These are phyloP conservation scores for Solanum virginianum DNA, from an alignment of 257 asterid genomes.

Conservation along the genomic window DNA sequence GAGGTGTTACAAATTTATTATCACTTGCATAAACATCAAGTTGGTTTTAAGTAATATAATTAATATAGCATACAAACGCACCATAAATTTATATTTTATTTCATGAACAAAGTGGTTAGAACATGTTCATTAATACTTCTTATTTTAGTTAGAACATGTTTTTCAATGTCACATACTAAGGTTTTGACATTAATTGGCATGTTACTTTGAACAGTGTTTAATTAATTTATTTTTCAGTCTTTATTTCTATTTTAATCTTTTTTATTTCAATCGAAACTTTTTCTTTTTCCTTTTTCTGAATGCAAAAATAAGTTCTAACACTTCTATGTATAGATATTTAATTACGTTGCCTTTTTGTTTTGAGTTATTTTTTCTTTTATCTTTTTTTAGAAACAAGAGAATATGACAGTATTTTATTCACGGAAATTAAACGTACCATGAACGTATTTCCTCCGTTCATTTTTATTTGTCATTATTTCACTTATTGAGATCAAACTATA, in stretches of 20 bases:
- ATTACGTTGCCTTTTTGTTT: too few relatives aligned
- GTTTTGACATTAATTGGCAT: not conserved
- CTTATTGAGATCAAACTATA: too few relatives aligned
- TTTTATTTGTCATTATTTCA: too few relatives aligned
- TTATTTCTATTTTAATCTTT: not conserved
- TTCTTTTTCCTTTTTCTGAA: not conserved
- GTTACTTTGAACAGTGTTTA: not conserved
- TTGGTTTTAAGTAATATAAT: not conserved
- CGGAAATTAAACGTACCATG: too few relatives aligned
- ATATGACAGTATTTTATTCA: too few relatives aligned
- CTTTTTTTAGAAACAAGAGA: too few relatives aligned
- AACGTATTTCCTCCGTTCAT: too few relatives aligned
- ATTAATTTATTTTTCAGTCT: not conserved
- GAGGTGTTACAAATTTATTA: not conserved
- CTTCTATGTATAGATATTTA: too few relatives aligned
- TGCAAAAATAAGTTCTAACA: not conserved
- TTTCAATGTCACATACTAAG: not conserved
- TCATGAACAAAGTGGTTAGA: slow-evolving; percentile 12
- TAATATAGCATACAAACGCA: not conserved
- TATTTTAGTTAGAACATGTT: slow-evolving; percentile 2
- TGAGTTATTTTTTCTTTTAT: too few relatives aligned
- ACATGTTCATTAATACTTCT: not conserved
- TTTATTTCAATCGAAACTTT: not conserved
- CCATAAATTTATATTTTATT: not conserved
- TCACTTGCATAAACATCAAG: not conserved